phyloP scores from a whole-genome alignment of 768 basidiomycete genomes.

The Mycena polygramma region DNA sequence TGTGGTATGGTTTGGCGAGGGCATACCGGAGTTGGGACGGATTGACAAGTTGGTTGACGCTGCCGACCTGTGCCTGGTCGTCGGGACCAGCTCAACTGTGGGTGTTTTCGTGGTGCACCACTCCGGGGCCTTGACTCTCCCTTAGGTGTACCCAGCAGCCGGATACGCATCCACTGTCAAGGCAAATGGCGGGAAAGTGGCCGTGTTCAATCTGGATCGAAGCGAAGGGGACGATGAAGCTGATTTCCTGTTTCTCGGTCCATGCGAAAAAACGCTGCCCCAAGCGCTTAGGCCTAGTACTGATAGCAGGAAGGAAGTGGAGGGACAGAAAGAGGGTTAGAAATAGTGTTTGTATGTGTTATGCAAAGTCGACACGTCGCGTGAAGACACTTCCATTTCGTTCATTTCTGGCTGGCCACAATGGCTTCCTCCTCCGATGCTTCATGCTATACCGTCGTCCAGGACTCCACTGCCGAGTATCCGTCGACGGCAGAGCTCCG shows the following conservation, averaged over 20 bases:
- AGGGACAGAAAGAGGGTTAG: neutral
- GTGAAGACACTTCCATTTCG: neutral
- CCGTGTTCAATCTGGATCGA: constrained; percentile 55
- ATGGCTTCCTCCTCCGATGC: constrained; percentile 67
- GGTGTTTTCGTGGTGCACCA: constrained; percentile 24
- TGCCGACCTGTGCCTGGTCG: constrained; percentile 67
- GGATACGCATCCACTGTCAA: constrained; percentile 49
- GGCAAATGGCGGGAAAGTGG: constrained; percentile 52
- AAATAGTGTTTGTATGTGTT: neutral
- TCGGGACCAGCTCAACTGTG: constrained; percentile 69
- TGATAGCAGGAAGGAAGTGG: neutral
- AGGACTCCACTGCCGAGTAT: constrained; percentile 78
- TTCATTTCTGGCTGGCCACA: constrained; percentile 34
- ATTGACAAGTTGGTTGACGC: constrained; percentile 56
- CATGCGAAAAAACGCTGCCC: constrained; percentile 60
- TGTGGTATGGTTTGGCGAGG: constrained; percentile 73
- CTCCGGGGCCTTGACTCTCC: neutral
- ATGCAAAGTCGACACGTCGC: constrained; percentile 16
- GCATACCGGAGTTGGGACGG: constrained; percentile 50
- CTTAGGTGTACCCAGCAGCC: constrained; percentile 61
- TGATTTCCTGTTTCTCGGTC: constrained; percentile 63
- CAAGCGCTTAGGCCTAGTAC: constrained; percentile 47
- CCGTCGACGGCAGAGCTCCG: constrained; percentile 88
- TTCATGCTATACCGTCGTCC: constrained; percentile 84
- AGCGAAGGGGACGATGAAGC: constrained; percentile 53